phyloP scores from a whole-genome alignment of 768 basidiomycete species.

The Auricularia auricula-judae region DNA sequence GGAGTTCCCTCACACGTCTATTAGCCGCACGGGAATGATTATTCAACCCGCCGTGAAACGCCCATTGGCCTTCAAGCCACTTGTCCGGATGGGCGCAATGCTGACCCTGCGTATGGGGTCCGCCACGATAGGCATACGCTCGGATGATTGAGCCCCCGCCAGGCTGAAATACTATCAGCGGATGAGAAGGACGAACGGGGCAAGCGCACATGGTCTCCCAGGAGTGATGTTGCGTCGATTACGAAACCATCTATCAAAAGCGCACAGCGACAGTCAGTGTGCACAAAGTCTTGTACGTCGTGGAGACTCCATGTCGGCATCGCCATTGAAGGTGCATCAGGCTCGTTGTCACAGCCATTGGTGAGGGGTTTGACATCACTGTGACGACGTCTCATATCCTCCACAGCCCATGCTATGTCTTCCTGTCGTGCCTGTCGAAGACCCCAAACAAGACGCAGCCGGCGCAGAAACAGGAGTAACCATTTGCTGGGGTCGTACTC shows the following conservation, averaged over 20 bases:
- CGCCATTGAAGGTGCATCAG: conserved; percentile 26
- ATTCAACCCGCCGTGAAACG: conserved; percentile 64
- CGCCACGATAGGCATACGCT: conserved; percentile 23
- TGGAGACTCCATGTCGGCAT: conserved; percentile 25
- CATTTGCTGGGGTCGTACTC: conserved; percentile 82
- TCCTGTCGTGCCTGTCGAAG: conserved; percentile 38
- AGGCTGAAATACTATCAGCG: conserved; percentile 31
- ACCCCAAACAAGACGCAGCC: conserved; percentile 33
- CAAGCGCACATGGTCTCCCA: conserved; percentile 55
- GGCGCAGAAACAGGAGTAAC: conserved; percentile 49
- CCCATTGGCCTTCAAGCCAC: conserved; percentile 43
- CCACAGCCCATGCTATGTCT: conserved; percentile 38
- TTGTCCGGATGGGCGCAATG: conserved; percentile 2
- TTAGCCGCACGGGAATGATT: conserved; percentile 54
- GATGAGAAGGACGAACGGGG: not conserved
- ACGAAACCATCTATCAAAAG: conserved; percentile 49
- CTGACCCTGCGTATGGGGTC: too few relatives aligned
- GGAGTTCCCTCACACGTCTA: conserved; percentile 34
- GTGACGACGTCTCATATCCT: conserved; percentile 37
- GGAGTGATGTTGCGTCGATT: conserved; percentile 49
- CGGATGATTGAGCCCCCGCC: conserved; percentile 49
- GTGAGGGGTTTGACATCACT: not conserved
- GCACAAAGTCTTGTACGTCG: conserved; percentile 3
- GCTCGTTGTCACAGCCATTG: not conserved
- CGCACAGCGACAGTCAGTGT: conserved; percentile 30